A percentile compares a stretch with the other conserved stretches of the same genome.
Conservation (phyloP, 1,284 basidiomycete species). For the Trichosporon inkin region DNA sequence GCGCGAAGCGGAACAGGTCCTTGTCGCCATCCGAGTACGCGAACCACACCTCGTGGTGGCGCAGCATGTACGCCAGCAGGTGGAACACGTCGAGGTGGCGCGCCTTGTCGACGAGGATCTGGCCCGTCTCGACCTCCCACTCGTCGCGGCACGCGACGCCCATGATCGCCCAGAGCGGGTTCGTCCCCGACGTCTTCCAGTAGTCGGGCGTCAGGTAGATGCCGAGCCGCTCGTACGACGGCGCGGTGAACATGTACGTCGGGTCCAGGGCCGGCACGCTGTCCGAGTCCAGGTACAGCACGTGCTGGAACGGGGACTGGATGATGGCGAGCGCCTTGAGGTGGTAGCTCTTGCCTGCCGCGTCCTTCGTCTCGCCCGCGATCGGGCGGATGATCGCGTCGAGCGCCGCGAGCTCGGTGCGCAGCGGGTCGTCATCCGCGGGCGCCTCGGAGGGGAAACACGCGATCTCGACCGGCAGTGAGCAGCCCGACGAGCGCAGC, state of each 20-base stretch:
- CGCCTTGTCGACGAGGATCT: constrained; percentile 54
- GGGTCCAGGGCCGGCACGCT: constrained; percentile 50
- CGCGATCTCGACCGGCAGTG: constrained; percentile 50
- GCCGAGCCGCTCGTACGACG: constrained; percentile 48
- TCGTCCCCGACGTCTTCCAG: constrained; percentile 50
- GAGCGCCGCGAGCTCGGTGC: constrained; percentile 40
- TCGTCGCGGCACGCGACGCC: constrained; percentile 55
- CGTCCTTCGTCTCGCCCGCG: constrained; percentile 41
- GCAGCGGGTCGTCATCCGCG: constrained; percentile 38
- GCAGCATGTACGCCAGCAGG: constrained; percentile 51
- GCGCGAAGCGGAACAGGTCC: constrained; percentile 54
- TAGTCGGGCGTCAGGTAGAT: constrained; percentile 46
- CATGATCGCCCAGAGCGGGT: constrained; percentile 53
- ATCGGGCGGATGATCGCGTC: constrained; percentile 49
- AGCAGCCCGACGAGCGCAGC: constrained; percentile 43
- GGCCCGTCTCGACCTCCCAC: constrained; percentile 54
- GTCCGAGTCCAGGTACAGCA: constrained; percentile 54
- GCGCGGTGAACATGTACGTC: constrained; percentile 51
- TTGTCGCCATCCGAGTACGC: constrained; percentile 55
- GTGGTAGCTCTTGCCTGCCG: constrained; percentile 50
- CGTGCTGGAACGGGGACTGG: constrained; percentile 50
- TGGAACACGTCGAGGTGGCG: constrained; percentile 52
- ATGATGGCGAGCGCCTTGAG: constrained; percentile 54
- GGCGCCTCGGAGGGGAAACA: constrained; percentile 51
- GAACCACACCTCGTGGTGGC: constrained; percentile 52